Evolutionary conservation across 2,329 filamentous ascomycete genomes (phyloP).

Genomic region (Pyrenochaeta sp.): DNA sequence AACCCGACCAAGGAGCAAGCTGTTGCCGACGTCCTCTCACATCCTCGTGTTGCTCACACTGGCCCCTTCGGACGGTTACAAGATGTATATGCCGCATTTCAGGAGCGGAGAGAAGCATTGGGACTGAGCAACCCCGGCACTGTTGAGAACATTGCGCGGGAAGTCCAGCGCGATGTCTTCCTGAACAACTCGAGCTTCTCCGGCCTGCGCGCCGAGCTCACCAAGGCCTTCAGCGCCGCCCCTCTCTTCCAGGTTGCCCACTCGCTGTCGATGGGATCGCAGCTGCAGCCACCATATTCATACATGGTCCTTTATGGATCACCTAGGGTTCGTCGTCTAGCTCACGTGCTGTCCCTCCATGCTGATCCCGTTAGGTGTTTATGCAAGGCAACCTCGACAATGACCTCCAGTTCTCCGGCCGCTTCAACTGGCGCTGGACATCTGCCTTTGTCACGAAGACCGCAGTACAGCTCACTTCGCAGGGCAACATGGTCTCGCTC

Average conservation of each 20-base stretch:
- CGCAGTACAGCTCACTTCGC: constrained; percentile 83
- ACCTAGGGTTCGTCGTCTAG: constrained; percentile 73
- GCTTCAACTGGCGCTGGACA: constrained; percentile 93
- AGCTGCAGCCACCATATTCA: constrained; percentile 91
- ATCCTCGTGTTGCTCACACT: constrained; percentile 61
- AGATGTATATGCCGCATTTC: constrained; percentile 83
- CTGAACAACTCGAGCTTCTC: constrained; percentile 97
- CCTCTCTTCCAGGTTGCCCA: constrained; percentile 98
- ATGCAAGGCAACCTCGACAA: constrained; percentile 96
- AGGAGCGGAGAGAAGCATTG: constrained; percentile 84
- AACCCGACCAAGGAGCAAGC: constrained; percentile 44
- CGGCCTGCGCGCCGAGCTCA: constrained; percentile 93
- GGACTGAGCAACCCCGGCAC: constrained; percentile 92
- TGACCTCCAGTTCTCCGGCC: constrained; percentile 83
- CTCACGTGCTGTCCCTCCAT: constrained; percentile 7
- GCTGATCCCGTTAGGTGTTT: constrained; percentile 72
- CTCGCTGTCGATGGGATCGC: constrained; percentile 90
- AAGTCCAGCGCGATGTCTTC: constrained; percentile 96
- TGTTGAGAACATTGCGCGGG: constrained; percentile 86
- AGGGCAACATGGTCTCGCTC: constrained; percentile 89
- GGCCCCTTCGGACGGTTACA: constrained; percentile 76
- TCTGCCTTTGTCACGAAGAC: constrained; percentile 84
- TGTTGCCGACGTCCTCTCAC: constrained; percentile 69
- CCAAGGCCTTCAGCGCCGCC: constrained; percentile 92
- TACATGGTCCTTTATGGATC: constrained; percentile 95